These are phyloP conservation scores for Telopea speciosissima DNA, from an alignment of 177 flowering plant species.

Conservation along the genomic window DNA sequence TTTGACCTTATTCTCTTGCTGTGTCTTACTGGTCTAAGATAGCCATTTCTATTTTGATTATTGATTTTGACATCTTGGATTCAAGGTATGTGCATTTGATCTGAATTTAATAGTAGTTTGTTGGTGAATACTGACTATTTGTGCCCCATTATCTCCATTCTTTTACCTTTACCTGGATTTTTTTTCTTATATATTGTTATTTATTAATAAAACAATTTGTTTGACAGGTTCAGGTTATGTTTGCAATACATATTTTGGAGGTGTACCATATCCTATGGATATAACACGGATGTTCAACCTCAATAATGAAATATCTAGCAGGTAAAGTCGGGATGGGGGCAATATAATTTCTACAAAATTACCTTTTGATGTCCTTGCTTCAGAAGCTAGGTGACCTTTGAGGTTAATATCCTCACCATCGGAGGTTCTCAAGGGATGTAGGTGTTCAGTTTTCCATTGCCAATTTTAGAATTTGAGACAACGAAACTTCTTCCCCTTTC, in stretches of 20 bases:
- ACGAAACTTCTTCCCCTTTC: neutral
- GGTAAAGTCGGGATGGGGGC: conserved; percentile 32
- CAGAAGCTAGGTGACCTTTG: conserved; percentile 1
- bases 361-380: neutral
- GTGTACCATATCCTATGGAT: conserved; percentile 52
- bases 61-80: neutral
- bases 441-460: neutral
- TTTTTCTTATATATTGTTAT: neutral
- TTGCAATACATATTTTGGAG: conserved; percentile 59
- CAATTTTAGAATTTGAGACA: neutral
- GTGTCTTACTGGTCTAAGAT: neutral
- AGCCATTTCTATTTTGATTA: neutral
- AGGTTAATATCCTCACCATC: neutral
- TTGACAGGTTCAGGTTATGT: conserved; percentile 59
- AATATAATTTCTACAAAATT: neutral
- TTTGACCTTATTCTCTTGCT: neutral
- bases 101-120: neutral
- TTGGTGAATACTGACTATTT: neutral
- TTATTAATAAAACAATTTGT: conserved; percentile 5
- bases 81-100: neutral
- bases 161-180: neutral
- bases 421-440: neutral
- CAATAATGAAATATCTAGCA: conserved; percentile 51
- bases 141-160: neutral
- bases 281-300: conserved; percentile 79